phyloP scores from a whole-genome alignment of 495 filamentous ascomycete genomes.

The Penicillium angulare region DNA sequence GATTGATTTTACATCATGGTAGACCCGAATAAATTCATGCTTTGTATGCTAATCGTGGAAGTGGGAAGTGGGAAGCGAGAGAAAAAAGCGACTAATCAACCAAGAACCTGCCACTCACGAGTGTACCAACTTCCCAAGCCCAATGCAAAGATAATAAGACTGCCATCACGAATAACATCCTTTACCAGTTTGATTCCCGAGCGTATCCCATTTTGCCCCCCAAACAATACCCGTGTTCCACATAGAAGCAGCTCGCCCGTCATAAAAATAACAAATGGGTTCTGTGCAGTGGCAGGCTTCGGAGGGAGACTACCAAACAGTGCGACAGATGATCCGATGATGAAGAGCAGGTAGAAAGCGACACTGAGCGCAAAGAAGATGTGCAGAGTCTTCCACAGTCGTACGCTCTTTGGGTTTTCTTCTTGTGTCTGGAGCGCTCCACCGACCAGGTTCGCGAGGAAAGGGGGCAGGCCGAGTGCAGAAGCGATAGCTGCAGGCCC shows the following conservation, averaged over 20 bases:
- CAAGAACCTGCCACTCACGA: constrained; percentile 31
- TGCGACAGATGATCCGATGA: constrained; percentile 36
- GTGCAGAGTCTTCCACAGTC: constrained; percentile 76
- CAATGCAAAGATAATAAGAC: constrained; percentile 76
- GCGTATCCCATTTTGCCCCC: constrained; percentile 43
- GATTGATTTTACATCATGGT: no score
- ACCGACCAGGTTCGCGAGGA: constrained; percentile 40
- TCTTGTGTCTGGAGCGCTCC: constrained; percentile 31
- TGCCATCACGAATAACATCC: constrained; percentile 63
- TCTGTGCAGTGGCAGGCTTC: constrained; percentile 64
- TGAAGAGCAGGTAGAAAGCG: constrained; percentile 62
- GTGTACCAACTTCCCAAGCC: constrained; percentile 68
- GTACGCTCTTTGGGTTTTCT: constrained; percentile 43
- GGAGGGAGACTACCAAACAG: constrained; percentile 48
- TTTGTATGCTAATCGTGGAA: neutral
- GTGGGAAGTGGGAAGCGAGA: no score
- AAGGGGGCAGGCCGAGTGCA: constrained; percentile 44
- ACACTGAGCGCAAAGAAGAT: constrained; percentile 67
- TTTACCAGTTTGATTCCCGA: constrained; percentile 58
- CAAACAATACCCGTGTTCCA: constrained; percentile 61
- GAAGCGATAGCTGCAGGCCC: constrained; percentile 30
- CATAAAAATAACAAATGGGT: constrained; percentile 75
- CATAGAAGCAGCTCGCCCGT: constrained; percentile 76
- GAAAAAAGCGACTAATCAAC: no score
- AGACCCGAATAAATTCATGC: no score